phyloP scores from a whole-genome alignment of 768 basidiomycete genomes.

The Hydnum rufescens region DNA sequence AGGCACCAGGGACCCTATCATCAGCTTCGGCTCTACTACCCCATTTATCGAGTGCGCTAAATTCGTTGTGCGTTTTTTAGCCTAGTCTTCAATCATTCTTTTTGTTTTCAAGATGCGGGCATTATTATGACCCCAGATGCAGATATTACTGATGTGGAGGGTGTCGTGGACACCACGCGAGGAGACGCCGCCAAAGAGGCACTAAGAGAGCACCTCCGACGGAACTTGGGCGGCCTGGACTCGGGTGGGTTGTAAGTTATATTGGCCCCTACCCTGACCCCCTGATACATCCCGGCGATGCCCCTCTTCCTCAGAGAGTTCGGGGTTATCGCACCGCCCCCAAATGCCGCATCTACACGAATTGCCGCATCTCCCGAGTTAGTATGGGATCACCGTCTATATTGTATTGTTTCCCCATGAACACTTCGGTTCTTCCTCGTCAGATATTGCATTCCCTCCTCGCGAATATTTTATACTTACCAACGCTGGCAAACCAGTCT shows the following conservation, averaged over 20 bases:
- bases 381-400: not conserved
- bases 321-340: too few species aligned
- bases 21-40: not conserved
- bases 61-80: not conserved
- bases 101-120: not conserved
- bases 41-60: not conserved
- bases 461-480: conserved; percentile 86
- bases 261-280: not conserved
- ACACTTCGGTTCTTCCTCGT: not conserved
- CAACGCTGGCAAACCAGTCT: conserved; percentile 96
- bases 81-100: not conserved
- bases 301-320: not conserved
- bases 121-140: not conserved
- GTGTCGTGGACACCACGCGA: not conserved
- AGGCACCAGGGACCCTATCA: too few species aligned
- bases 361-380: not conserved
- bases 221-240: not conserved
- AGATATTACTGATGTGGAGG: not conserved
- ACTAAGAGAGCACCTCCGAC: not conserved
- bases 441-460: not conserved
- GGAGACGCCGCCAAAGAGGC: not conserved
- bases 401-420: too few species aligned
- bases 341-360: not conserved
- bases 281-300: not conserved
- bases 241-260: not conserved